A percentile compares a stretch with the other conserved stretches of the same genome.
Conservation (phyloP, 2,329 filamentous ascomycete species). For the Ophiocordyceps camponoti-rufipedis region DNA sequence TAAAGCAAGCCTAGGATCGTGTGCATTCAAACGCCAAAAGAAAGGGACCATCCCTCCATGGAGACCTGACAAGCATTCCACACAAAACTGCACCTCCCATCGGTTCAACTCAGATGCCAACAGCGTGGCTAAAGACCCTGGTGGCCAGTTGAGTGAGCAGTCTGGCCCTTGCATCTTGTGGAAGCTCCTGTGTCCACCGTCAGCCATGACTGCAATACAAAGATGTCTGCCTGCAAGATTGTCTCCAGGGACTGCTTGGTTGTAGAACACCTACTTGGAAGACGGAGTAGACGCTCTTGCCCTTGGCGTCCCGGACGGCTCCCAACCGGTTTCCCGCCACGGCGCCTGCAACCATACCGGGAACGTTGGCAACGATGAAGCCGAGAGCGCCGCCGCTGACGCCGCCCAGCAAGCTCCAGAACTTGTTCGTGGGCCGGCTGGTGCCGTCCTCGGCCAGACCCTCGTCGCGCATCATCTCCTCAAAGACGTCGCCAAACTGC, state of each 20-base stretch:
- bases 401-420: slow-evolving; percentile 78
- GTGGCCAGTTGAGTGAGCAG: slow-evolving; percentile 70
- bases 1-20: neutral
- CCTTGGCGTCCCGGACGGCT: slow-evolving; percentile 71
- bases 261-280: slow-evolving; percentile 38
- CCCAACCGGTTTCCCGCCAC: slow-evolving; percentile 89
- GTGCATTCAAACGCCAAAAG: neutral
- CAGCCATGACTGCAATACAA: neutral
- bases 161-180: slow-evolving; percentile 62
- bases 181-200: slow-evolving; percentile 42
- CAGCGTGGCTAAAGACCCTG: slow-evolving; percentile 70
- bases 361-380: slow-evolving; percentile 87
- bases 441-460: slow-evolving; percentile 57
- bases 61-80: neutral
- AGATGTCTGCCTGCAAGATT: neutral
- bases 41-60: neutral
- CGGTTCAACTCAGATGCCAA: slow-evolving; percentile 20
- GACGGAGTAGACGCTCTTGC: slow-evolving; percentile 88
- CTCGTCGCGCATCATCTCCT: slow-evolving; percentile 81
- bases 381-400: slow-evolving; percentile 78
- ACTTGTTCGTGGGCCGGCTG: slow-evolving; percentile 45
- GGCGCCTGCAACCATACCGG: slow-evolving; percentile 73
- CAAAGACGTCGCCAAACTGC: slow-evolving; percentile 77
- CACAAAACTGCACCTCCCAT: neutral
- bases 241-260: neutral